Evolutionary conservation across 2,329 filamentous ascomycete genomes (phyloP), one percentile per base, ranked within the genome.

Genomic region (Calonectria fujianensis): DNA sequence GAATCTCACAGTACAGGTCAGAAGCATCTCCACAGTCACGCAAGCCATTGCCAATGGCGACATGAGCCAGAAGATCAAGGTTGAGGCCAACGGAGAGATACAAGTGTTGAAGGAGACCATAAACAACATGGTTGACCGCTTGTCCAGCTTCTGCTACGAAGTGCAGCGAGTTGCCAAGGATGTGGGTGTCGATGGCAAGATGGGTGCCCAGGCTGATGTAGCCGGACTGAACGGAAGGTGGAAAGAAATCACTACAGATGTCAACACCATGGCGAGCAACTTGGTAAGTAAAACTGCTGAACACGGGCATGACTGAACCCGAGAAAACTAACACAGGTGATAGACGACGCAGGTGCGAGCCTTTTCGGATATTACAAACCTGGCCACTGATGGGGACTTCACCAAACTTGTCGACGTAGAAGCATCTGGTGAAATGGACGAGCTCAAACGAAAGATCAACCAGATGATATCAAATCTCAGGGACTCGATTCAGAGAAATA

Each of bases 361-460:
- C 48, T 99, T 99, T 85, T 97, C 96, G 69, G 96, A 98, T 84
- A 98, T 99, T 81, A 98, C 96, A n/a, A 98, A 98, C 84, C 93
- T 97, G 48, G 97, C 97, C 35, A 98, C 96, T 74, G 96, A 98
- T 83, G 97, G 97, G 77, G 96, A 99, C 85, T 98, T 98, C 85
- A 98, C 95, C 31, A 98, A 98, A 84, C 92, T 97, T 73, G 96
- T 99, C 84, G 98, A 97, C 63, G 96, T 99, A 24, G 96, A 98
- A 85, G 97, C 97, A 27, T 98, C 96, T 16, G 97, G 97, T 77
- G 97, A 99, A 86, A 98, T 99, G 97, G 97, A 98, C 85, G 96
- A 98, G 85, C 90, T 99, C 80, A 99, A 99, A 87, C 93, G 96
- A 82, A 98, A 98, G 89, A 98, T 99, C 90, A 99, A 98, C 84